phyloP scores from a whole-genome alignment of 352 stramenopile species.

The Phytophthora quininea region DNA sequence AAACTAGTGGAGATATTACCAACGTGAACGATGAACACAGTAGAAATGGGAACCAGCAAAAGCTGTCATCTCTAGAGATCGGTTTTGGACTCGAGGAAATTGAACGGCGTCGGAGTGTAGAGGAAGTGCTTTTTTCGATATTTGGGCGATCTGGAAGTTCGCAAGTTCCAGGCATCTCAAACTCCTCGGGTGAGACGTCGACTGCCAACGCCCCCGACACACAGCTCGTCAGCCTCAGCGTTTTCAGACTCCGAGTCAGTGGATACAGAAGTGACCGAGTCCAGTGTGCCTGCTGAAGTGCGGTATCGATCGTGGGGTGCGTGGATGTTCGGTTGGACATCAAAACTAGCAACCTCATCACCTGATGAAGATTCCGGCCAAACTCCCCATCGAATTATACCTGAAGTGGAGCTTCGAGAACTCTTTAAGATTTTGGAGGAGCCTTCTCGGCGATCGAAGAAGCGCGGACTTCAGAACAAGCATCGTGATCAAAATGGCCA shows the following conservation, averaged over 20 bases:
- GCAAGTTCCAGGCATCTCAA: constrained; percentile 33
- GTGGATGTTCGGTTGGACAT: constrained; percentile 90
- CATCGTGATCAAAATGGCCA: constrained; percentile 30
- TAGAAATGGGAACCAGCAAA: constrained; percentile 11
- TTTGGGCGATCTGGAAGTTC: constrained; percentile 64
- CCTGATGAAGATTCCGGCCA: constrained; percentile 34
- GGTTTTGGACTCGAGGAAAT: constrained; percentile 69
- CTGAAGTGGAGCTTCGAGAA: constrained; percentile 83
- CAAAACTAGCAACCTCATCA: constrained; percentile 53
- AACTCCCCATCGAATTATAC: constrained; percentile 54
- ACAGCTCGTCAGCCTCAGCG: constrained; percentile 29
- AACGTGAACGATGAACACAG: constrained; percentile 22
- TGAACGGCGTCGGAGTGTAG: constrained; percentile 68
- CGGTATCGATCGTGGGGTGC: constrained; percentile 82
- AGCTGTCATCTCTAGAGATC: constrained; percentile 33
- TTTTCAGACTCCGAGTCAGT: constrained; percentile 84
- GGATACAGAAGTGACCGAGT: constrained; percentile 78
- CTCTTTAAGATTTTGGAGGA: constrained; percentile 90
- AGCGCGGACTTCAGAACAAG: constrained; percentile 42
- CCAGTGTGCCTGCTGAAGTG: constrained; percentile 71
- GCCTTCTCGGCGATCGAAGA: constrained; percentile 69
- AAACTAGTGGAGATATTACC: constrained; percentile 23
- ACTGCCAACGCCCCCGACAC: constrained; percentile 48
- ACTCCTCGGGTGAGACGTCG: constrained; percentile 25
- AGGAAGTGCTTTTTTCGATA: constrained; percentile 90